Percentiles rank a stretch among this genome's conserved stretches.
These are phyloP conservation scores for Crithidia sp. DNA, from an alignment of 208 protist species.

Conservation along the genomic window DNA sequence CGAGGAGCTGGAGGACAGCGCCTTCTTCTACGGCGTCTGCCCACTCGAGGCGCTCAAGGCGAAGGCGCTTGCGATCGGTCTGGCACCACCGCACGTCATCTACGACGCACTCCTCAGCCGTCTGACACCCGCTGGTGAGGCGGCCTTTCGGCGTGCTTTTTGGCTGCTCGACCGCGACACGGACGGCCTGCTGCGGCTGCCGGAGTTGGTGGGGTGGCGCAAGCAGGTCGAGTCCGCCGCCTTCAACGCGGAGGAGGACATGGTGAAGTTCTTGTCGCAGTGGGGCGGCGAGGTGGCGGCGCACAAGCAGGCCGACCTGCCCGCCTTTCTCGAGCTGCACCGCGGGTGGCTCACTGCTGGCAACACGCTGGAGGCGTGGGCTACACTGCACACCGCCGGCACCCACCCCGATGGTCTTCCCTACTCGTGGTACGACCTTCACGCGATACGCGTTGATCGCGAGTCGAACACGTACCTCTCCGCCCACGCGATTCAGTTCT, in stretches of 20 bases:
- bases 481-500: constrained; percentile 79
- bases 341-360: constrained; percentile 44
- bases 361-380: constrained; percentile 64
- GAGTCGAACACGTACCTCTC: constrained; percentile 87
- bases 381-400: constrained; percentile 72
- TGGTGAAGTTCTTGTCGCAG: constrained; percentile 35
- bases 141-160: constrained; percentile 72
- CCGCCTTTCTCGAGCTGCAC: constrained; percentile 49
- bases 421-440: constrained; percentile 84
- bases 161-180: constrained; percentile 86
- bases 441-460: constrained; percentile 57
- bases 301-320: constrained; percentile 21
- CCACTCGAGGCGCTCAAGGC: constrained; percentile 40
- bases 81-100: constrained; percentile 78
- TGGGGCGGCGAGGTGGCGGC: constrained; percentile 24
- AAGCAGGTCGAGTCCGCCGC: constrained; percentile 43
- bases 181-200: constrained; percentile 60
- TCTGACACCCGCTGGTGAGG: constrained; percentile 63
- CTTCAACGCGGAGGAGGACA: constrained; percentile 42
- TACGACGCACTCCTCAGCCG: constrained; percentile 57
- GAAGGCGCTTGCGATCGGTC: constrained; percentile 41
- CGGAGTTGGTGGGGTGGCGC: constrained; percentile 74
- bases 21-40: constrained; percentile 74
- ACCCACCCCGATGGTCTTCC: constrained; percentile 72
- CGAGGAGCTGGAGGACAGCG: constrained; percentile 42